A percentile compares a stretch with the other conserved stretches of the same genome.
phyloP scores from a whole-genome alignment of 2,329 filamentous ascomycete species.

The Zymoseptoria tritici region DNA sequence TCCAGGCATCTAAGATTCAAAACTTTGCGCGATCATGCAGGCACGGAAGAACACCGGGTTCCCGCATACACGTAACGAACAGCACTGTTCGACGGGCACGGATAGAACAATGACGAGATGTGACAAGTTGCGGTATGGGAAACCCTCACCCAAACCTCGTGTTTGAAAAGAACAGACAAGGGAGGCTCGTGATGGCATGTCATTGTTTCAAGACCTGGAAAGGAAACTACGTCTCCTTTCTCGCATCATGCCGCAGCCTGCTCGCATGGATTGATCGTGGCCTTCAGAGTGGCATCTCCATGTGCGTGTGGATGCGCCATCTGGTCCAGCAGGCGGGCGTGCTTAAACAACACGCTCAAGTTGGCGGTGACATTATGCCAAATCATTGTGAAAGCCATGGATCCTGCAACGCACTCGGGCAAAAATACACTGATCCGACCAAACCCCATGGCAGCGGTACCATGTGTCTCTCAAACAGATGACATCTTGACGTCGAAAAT shows the following conservation, averaged over 20 bases:
- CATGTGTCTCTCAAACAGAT: not conserved
- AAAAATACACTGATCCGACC: not conserved
- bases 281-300: not conserved
- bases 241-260: not conserved
- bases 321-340: too few species aligned
- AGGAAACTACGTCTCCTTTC: not conserved
- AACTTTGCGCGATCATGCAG: too few species aligned
- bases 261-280: not conserved
- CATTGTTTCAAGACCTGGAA: not conserved
- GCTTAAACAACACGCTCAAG: too few species aligned
- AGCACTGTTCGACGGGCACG: not conserved
- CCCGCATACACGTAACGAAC: not conserved
- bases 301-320: not conserved
- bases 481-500: not conserved
- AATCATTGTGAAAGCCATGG: not conserved
- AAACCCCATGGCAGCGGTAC: not conserved
- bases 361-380: not conserved
- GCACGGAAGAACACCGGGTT: too few species aligned
- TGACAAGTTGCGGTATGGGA: not conserved
- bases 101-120: not conserved
- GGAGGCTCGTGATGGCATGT: not conserved
- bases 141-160: not conserved
- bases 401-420: not conserved
- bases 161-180: not conserved
- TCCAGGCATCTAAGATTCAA: too few species aligned